Evolutionary conservation across 2,329 filamentous ascomycete species (phyloP).

Genomic region (Chrysoporthe deuterocubensis): DNA sequence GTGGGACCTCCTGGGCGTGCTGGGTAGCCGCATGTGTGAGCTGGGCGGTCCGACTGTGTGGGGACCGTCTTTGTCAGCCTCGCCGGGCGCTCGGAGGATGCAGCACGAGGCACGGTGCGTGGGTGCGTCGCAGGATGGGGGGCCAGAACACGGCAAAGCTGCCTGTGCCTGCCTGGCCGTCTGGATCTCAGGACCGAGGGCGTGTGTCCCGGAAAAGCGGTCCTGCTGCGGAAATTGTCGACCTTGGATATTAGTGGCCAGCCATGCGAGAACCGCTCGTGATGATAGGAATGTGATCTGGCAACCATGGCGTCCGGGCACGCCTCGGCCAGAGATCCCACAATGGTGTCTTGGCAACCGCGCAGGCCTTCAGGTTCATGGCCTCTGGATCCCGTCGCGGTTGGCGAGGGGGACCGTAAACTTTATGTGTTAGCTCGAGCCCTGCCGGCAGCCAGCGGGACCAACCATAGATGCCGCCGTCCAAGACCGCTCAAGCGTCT

Average conservation of each 20-base stretch:
- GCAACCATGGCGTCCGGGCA: not conserved
- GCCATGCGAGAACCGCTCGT: not conserved
- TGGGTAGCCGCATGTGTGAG: constrained; percentile 15
- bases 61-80: constrained; percentile 21
- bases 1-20: constrained; percentile 9
- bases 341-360: not conserved
- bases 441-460: not conserved
- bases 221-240: constrained; percentile 11
- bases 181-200: not conserved
- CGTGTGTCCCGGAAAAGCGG: not conserved
- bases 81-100: not conserved
- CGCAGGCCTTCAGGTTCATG: not conserved
- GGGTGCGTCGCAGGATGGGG: no score
- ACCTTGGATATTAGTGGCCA: constrained; percentile 9
- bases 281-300: not conserved
- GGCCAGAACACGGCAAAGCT: not conserved
- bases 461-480: no score
- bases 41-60: constrained; percentile 21
- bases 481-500: not conserved
- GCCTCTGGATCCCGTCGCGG: not conserved
- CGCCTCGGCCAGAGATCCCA: not conserved
- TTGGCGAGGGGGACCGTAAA: not conserved
- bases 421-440: not conserved
- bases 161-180: not conserved
- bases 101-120: no score